Evolutionary conservation across 768 basidiomycete genomes (phyloP).

Genomic region (Mycena belliarum): DNA sequence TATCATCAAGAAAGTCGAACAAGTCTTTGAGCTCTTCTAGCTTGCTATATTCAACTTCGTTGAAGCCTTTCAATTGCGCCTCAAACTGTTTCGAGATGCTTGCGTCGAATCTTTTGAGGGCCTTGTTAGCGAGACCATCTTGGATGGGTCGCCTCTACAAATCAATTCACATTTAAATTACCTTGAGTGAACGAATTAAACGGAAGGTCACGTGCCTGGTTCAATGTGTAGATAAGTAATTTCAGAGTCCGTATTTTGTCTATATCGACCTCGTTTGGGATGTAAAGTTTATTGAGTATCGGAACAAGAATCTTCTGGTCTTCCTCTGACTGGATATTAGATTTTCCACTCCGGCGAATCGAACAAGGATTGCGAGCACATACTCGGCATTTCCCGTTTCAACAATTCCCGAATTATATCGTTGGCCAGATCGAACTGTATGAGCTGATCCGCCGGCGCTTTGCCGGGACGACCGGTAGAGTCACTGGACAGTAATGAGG

Average conservation of each 20-base stretch:
- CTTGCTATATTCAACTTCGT: constrained; percentile 68
- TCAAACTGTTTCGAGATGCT: constrained; percentile 70
- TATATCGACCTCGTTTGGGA: neutral
- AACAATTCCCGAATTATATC: neutral
- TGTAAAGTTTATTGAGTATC: neutral
- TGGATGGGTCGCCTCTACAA: neutral
- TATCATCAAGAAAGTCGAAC: constrained; percentile 72
- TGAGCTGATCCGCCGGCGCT: neutral
- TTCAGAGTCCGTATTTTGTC: neutral
- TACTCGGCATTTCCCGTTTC: neutral
- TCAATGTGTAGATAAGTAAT: neutral
- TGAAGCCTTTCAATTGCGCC: constrained; percentile 67
- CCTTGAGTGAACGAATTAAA: neutral
- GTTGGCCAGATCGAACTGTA: neutral
- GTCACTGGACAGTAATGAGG: no score
- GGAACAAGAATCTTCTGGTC: neutral
- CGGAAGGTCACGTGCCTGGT: neutral
- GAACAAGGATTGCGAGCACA: no score
- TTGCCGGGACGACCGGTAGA: neutral
- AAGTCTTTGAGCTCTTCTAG: constrained; percentile 61
- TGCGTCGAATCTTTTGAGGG: constrained; percentile 69
- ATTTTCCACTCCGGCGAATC: no score
- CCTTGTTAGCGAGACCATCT: constrained; percentile 21
- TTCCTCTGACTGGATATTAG: no score
- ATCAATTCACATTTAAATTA: neutral